Percentiles rank a stretch among this genome's conserved stretches.
Evolutionary conservation across 352 stramenopile genomes (phyloP).

Genomic region (Phytopythium mirpurense): DNA sequence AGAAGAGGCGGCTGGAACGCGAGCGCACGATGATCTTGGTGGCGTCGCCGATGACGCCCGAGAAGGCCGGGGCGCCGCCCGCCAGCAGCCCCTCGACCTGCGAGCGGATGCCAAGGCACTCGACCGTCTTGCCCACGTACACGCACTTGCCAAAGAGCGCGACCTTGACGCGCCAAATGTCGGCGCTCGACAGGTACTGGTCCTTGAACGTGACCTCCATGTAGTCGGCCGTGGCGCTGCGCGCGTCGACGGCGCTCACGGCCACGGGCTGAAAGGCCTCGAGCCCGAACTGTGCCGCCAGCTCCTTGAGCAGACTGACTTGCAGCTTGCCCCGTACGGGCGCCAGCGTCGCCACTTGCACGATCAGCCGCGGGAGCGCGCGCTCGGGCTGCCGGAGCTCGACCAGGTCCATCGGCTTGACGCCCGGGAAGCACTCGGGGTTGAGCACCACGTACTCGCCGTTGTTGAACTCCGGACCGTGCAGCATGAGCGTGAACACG

Average conservation of each 20-base stretch:
- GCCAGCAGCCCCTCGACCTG: slow-evolving; percentile 90
- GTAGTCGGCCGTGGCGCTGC: slow-evolving; percentile 68
- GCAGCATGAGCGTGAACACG: slow-evolving; percentile 59
- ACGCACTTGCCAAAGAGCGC: slow-evolving; percentile 70
- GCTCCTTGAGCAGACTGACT: slow-evolving; percentile 72
- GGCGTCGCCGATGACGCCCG: slow-evolving; percentile 91
- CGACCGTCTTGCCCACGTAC: slow-evolving; percentile 71
- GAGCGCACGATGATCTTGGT: slow-evolving; percentile 97
- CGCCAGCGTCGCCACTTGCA: slow-evolving; percentile 56
- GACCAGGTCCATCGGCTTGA: slow-evolving; percentile 51
- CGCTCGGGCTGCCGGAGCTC: slow-evolving; percentile 59
- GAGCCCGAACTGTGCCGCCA: slow-evolving; percentile 68
- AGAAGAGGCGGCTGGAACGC: slow-evolving; percentile 94
- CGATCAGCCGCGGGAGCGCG: slow-evolving; percentile 50
- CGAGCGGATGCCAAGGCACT: slow-evolving; percentile 73
- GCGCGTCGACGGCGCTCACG: slow-evolving; percentile 50
- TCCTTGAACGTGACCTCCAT: slow-evolving; percentile 89
- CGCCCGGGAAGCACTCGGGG: slow-evolving; percentile 60
- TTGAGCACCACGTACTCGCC: slow-evolving; percentile 74
- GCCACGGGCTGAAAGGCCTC: slow-evolving; percentile 53
- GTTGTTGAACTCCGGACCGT: slow-evolving; percentile 60
- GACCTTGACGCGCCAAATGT: slow-evolving; percentile 88
- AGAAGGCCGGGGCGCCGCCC: slow-evolving; percentile 63
- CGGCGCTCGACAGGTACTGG: slow-evolving; percentile 88
- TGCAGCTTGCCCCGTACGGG: slow-evolving; percentile 68